Evolutionary conservation across 371 early-diverging fungal genomes (phyloP), one percentile per base, ranked within the genome.

Genomic region (Syncephalastrum racemosum): DNA sequence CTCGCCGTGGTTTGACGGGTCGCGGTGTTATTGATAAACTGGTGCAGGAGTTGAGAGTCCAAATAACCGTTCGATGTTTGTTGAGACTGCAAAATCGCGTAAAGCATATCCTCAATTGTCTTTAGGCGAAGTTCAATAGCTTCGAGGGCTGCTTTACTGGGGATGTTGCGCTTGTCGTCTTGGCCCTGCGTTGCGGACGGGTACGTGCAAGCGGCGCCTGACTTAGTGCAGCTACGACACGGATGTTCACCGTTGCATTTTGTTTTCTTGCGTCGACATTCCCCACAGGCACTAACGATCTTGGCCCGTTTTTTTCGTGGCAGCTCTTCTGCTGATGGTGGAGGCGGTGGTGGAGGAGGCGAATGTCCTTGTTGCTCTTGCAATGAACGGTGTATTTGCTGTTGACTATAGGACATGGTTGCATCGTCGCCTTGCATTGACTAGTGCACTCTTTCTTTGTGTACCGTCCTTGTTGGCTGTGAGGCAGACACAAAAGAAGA

Each of bases 201-300:
- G 50, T 84, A 84, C 19, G 67, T 57, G 57, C 84, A 84, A 12
- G 64, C 58, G 10, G 71, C 73, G 4, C 58, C 64, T 41, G 79
- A 75, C 54, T 80, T 80, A 63, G 71, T 70, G 55, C 86, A 85
- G 62, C 78, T 81, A n/a, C 78, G 70, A 57, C 86, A 85, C 13
- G 86, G 86, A 23, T 74, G 72, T 50, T 76, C 75, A 23, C 85
- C 85, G 64, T 85, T 79, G 56, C 82, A 82, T 58, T 79, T 79
- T 20, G 77, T 77, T 58, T 82, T 82, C 65, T 74, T 73, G 16
- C 79, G 75, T 42, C 82, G 68, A 50, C 82, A 82, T 51, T 75
- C 76, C 25, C 73, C 62, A 50, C 82, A 82, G 2, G 86, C 86
- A 46, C 83, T 85, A 16, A 83, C 75, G 40, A 85, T 83, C 59